These are phyloP conservation scores for Gaeumannomyces sp. DNA, from an alignment of 2,329 filamentous ascomycete genomes.

Conservation along the genomic window DNA sequence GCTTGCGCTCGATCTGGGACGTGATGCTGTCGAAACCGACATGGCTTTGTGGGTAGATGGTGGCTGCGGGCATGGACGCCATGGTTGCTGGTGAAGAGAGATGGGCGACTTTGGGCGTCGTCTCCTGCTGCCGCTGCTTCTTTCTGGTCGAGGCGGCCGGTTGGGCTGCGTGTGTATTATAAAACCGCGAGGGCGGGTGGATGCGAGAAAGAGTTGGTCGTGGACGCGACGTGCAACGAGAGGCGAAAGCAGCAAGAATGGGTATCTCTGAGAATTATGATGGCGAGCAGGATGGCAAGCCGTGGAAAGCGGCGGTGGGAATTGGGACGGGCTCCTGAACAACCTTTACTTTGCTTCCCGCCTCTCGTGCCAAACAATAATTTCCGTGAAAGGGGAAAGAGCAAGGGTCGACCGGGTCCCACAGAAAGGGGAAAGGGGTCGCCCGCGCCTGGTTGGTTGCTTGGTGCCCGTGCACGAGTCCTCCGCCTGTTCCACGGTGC, in stretches of 20 bases:
- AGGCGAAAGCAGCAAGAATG: constrained; percentile 21
- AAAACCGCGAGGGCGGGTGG: constrained; percentile 18
- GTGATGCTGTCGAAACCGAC: constrained; percentile 99
- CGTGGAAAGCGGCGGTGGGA: constrained; percentile 5
- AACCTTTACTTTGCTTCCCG: constrained; percentile 20
- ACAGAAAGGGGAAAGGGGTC: constrained; percentile 14
- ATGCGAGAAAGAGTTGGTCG: constrained; percentile 14
- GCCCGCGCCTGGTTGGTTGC: constrained; percentile 12
- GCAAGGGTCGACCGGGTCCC: constrained; percentile 8
- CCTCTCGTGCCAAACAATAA: constrained; percentile 39
- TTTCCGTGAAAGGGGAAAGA: constrained; percentile 32
- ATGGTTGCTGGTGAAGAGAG: constrained; percentile 32
- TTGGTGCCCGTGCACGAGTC: constrained; percentile 4
- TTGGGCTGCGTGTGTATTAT: constrained; percentile 24
- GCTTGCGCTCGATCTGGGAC: constrained; percentile 98
- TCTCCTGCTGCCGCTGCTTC: neutral
- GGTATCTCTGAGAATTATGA: constrained; percentile 12
- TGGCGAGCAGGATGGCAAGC: neutral
- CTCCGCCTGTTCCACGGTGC: constrained; percentile 12
- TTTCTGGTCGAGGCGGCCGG: constrained; percentile 18
- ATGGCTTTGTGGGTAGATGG: constrained; percentile 89
- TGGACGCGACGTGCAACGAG: constrained; percentile 10
- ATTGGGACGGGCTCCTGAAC: constrained; percentile 11
- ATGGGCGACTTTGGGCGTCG: constrained; percentile 14
- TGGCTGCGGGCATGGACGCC: constrained; percentile 60